Evolutionary conservation across 495 filamentous ascomycete genomes (phyloP), one percentile per base, ranked within the genome.

Genomic region (Lophiotrema nucula): DNA sequence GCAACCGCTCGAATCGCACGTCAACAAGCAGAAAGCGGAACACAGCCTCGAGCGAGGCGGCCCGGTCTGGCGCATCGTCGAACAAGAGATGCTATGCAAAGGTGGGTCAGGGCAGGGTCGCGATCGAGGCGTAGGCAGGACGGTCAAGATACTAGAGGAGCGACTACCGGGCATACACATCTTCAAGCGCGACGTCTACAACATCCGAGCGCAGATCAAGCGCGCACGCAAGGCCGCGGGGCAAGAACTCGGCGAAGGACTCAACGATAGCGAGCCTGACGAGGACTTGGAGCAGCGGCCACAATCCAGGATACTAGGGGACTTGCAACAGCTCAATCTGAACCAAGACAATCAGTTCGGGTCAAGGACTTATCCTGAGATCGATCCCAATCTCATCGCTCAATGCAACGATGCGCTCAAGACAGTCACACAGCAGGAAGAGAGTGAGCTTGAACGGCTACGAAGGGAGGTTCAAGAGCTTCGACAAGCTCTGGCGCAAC

Each of bases 151-250:
- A n/a, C 53, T 64, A 1, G 46, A 61, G 25, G 53, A 67, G 39
- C 42, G 48, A 4, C 53, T 60, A 4, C 64, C 60, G 5, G 64
- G 64, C 11, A 62, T 67, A 16, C 60, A 53, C 26, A 66, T 66
- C 43, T 62, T 59, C 49, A 66, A 66, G 51, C 47, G 64, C 15
- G 64, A 66, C 47, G 59, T 66, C 22, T 66, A 66, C 42, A 66
- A 66, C 50, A 62, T 62, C 12, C 53, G 58, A 18, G 64, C 64
- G 16, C 64, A 66, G 26, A 66, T 66, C 52, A 66, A 66, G 43
- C 52, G 62, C 0, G 52, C 62, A 15, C 46, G 62, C 1, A 66
- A 66, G 45, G 47, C 48, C 3, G 62, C 62, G 6, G 58, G 58
- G 0, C 42, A 65, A 39, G 23, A 60, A 23, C 49, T 60, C 16